Evolutionary conservation across 441 rosid genomes (phyloP).

Genomic region (Adansonia grandidieri): DNA sequence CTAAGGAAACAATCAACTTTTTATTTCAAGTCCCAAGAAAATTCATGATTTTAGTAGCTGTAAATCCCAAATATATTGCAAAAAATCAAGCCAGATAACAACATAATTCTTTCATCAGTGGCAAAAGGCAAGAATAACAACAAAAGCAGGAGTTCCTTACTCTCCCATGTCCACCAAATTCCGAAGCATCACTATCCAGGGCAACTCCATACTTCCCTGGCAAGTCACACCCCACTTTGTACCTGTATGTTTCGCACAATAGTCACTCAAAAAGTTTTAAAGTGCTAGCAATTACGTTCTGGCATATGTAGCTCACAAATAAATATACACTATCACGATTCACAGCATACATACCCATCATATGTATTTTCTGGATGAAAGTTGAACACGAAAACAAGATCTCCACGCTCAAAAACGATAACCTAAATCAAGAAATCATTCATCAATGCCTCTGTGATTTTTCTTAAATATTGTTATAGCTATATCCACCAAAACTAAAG

Average conservation of each 20-base stretch:
- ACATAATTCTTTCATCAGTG: background rate
- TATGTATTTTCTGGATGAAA: conserved; percentile 77
- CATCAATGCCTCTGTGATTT: background rate
- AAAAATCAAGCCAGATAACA: background rate
- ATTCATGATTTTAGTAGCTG: conserved; percentile 4
- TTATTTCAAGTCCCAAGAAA: background rate
- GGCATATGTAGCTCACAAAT: background rate
- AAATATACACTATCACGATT: background rate
- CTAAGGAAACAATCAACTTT: conserved; percentile 2
- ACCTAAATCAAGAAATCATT: conserved; percentile 50
- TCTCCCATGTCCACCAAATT: conserved; percentile 78
- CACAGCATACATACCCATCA: conserved; percentile 56
- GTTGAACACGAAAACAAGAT: conserved; percentile 77
- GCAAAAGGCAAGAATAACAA: conserved; percentile 21
- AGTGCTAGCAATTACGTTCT: conserved; percentile 2
- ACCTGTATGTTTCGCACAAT: conserved; percentile 52
- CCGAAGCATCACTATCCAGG: conserved; percentile 72
- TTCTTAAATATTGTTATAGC: background rate
- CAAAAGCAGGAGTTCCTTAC: conserved; percentile 46
- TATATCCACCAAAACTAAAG: conserved; percentile 1
- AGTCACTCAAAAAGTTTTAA: conserved; percentile 17
- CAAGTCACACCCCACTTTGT: conserved; percentile 78
- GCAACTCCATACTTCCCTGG: conserved; percentile 87
- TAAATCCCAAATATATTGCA: background rate
- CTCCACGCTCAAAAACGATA: conserved; percentile 83